Percentiles rank a stretch among this genome's conserved stretches.
Evolutionary conservation across 1,139 yeast species (phyloP).

Genomic region (Sugiyamaella japonica): DNA sequence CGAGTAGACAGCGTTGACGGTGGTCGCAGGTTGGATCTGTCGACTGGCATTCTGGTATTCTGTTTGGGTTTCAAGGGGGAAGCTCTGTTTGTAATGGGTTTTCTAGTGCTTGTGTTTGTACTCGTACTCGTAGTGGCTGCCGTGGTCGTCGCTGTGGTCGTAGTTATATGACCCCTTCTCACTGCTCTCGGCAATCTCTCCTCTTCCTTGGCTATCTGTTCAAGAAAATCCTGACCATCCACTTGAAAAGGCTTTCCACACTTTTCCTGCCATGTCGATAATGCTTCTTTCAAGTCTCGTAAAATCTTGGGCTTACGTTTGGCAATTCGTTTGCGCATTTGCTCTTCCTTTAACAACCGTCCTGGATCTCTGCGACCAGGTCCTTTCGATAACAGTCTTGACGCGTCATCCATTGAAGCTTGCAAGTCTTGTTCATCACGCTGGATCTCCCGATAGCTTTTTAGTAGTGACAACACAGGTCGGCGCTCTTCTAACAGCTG

Average conservation of each 20-base stretch:
- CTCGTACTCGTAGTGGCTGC: background rate
- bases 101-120: background rate
- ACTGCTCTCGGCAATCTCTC: slow-evolving; percentile 20
- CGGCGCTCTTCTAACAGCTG: slow-evolving; percentile 52
- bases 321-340: slow-evolving; percentile 62
- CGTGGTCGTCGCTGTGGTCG: background rate
- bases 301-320: slow-evolving; percentile 68
- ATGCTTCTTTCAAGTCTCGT: slow-evolving; percentile 49
- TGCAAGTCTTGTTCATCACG: slow-evolving; percentile 63
- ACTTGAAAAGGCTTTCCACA: slow-evolving; percentile 39
- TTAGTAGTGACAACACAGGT: slow-evolving; percentile 56
- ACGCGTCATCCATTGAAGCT: slow-evolving; percentile 75
- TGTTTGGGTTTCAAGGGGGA: background rate
- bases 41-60: background rate
- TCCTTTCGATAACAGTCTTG: slow-evolving; percentile 71
- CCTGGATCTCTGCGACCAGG: slow-evolving; percentile 52
- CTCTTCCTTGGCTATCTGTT: slow-evolving; percentile 29
- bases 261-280: slow-evolving; percentile 50
- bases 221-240: slow-evolving; percentile 35
- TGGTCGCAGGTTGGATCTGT: background rate
- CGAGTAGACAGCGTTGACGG: background rate
- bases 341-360: slow-evolving; percentile 77
- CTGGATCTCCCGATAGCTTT: slow-evolving; percentile 55
- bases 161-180: background rate
- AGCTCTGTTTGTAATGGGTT: background rate